phyloP scores from a whole-genome alignment of 2,329 filamentous ascomycete species.

The Alternaria brassicae region DNA sequence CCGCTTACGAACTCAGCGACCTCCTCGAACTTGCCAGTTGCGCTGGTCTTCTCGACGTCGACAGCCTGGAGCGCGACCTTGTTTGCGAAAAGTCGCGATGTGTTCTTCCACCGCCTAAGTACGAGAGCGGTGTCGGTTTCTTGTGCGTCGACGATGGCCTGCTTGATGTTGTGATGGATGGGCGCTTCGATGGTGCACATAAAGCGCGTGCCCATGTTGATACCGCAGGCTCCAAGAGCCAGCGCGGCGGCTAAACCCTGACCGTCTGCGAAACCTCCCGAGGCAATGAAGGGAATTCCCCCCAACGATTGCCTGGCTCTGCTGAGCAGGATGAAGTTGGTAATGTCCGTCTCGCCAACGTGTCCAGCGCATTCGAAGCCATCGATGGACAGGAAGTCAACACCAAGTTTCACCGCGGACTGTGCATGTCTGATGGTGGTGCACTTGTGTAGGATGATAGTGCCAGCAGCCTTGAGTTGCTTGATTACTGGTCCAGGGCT shows the following conservation, averaged over 20 bases:
- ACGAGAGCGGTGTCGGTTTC: slow-evolving; percentile 93
- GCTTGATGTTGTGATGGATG: slow-evolving; percentile 92
- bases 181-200: slow-evolving; percentile 96
- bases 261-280: slow-evolving; percentile 93
- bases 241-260: slow-evolving; percentile 91
- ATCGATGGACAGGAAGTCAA: slow-evolving; percentile 96
- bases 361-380: slow-evolving; percentile 97
- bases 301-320: slow-evolving; percentile 79
- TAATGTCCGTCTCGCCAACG: slow-evolving; percentile 86
- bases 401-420: slow-evolving; percentile 89
- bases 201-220: slow-evolving; percentile 99
- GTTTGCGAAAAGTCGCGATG: slow-evolving; percentile 85
- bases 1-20: slow-evolving; percentile 88
- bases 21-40: slow-evolving; percentile 86
- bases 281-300: slow-evolving; percentile 90
- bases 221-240: slow-evolving; percentile 85
- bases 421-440: slow-evolving; percentile 94
- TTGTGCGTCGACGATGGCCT: slow-evolving; percentile 84
- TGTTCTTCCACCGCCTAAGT: slow-evolving; percentile 91
- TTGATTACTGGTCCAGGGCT: slow-evolving; percentile 88
- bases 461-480: slow-evolving; percentile 80
- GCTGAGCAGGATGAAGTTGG: slow-evolving; percentile 87
- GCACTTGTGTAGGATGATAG: slow-evolving; percentile 93
- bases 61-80: slow-evolving; percentile 82
- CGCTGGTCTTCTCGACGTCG: slow-evolving; percentile 82